A percentile compares a stretch with the other conserved stretches of the same genome.
These are phyloP conservation scores for Aspergillus fischeri DNA, from an alignment of 2,329 filamentous ascomycete genomes.

Conservation along the genomic window DNA sequence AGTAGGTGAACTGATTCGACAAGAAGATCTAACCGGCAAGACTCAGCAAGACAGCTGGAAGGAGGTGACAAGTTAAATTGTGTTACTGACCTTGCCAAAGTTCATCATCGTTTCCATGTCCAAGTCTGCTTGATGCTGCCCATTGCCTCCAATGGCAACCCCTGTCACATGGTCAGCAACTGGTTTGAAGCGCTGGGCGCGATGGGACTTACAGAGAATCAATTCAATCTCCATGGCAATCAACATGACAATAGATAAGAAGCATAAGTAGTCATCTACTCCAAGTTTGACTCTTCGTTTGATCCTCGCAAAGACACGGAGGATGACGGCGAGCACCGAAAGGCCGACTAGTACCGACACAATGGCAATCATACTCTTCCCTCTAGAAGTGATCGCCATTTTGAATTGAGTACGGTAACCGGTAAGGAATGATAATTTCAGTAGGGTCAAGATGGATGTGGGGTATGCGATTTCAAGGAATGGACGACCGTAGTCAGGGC, in stretches of 20 bases:
- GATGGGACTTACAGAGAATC: constrained; percentile 23
- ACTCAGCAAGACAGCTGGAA: neutral
- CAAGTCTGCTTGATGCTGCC: constrained; percentile 19
- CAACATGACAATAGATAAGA: constrained; percentile 22
- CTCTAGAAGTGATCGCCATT: constrained; percentile 25
- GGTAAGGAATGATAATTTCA: neutral
- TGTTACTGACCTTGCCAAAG: constrained; percentile 26
- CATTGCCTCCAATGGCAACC: constrained; percentile 31
- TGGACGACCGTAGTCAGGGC: neutral
- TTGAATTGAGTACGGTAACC: neutral
- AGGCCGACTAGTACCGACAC: constrained; percentile 27
- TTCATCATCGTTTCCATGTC: constrained; percentile 21
- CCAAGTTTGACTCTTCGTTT: constrained; percentile 27
- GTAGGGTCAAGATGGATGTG: neutral
- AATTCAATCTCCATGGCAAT: constrained; percentile 29
- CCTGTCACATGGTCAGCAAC: constrained; percentile 19
- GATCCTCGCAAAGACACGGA: constrained; percentile 25
- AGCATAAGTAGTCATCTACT: constrained; percentile 30
- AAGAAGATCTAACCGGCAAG: constrained; percentile 28
- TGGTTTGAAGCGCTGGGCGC: neutral
- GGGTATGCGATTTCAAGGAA: neutral
- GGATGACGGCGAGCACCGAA: constrained; percentile 20
- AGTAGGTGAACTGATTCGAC: constrained; percentile 33
- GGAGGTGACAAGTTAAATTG: neutral
- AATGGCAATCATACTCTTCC: constrained; percentile 27